Conservation (phyloP, 768 basidiomycete genomes). For the Lanmaoa rubissima region DNA sequence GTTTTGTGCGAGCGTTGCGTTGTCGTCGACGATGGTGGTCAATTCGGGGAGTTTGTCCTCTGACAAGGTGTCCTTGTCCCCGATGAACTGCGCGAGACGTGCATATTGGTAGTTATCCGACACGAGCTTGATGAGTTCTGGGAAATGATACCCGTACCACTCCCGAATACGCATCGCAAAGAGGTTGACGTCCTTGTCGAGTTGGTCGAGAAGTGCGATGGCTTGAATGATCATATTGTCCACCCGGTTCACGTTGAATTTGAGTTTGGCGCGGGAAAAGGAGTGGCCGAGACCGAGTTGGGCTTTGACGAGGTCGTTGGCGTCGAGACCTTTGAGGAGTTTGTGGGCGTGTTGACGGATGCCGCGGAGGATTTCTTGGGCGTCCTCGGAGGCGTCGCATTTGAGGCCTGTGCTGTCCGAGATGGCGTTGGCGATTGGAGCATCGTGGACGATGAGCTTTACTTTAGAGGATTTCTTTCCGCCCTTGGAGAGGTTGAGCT, state of each 20-base stretch:
- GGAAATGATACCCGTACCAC: conserved; percentile 99
- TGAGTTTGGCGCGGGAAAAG: conserved; percentile 95
- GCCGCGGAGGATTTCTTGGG: conserved; percentile 86
- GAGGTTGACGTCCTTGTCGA: conserved; percentile 99
- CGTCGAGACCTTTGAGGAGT: conserved; percentile 84
- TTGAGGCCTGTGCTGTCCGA: conserved; percentile 66
- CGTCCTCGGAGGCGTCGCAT: conserved; percentile 79
- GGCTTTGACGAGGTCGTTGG: conserved; percentile 85
- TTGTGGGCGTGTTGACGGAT: conserved; percentile 89
- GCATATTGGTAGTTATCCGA: conserved; percentile 96
- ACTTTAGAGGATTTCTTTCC: conserved; percentile 66
- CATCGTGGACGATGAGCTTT: conserved; percentile 77
- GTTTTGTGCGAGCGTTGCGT: conserved; percentile 85
- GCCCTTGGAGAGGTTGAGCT: conserved; percentile 77
- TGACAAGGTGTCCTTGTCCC: conserved; percentile 77
- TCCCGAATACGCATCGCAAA: conserved; percentile 98
- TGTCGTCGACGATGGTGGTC: conserved; percentile 76
- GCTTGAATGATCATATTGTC: conserved; percentile 99
- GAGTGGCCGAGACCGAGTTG: conserved; percentile 98
- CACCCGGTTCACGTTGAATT: conserved; percentile 94
- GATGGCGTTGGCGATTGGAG: conserved; percentile 72
- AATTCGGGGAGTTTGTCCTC: conserved; percentile 83
- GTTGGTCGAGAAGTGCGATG: conserved; percentile 95
- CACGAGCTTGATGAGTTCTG: conserved; percentile 90
- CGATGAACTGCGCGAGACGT: conserved; percentile 79